phyloP scores from a whole-genome alignment of 2,329 filamentous ascomycete species.

The Penicillium sp. region DNA sequence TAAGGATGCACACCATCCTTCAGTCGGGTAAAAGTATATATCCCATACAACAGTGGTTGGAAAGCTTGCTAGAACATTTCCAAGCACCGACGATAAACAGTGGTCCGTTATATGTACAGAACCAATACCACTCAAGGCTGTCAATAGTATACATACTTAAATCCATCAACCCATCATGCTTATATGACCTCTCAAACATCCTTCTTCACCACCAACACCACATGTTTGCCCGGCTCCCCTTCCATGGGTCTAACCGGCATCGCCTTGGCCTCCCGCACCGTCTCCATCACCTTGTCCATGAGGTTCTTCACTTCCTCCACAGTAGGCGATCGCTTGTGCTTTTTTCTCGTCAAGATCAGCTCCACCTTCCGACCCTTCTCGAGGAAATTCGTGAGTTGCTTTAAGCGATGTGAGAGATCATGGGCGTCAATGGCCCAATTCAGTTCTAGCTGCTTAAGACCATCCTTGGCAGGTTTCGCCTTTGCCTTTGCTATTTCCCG shows the following conservation, averaged over 20 bases:
- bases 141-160: constrained; percentile 3
- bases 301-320: constrained; percentile 54
- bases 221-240: constrained; percentile 34
- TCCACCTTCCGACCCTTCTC: constrained; percentile 67
- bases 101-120: no score
- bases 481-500: constrained; percentile 15
- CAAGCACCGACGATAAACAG: no score
- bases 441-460: constrained; percentile 67
- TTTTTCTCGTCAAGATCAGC: constrained; percentile 60
- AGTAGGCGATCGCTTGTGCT: constrained; percentile 52
- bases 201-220: no score
- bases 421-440: constrained; percentile 76
- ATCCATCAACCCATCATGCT: no score
- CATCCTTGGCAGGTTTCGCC: constrained; percentile 33
- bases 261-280: constrained; percentile 36
- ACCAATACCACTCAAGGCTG: no score
- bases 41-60: no score
- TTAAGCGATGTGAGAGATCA: constrained; percentile 65
- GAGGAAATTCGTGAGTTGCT: constrained; percentile 60
- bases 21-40: no score
- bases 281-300: constrained; percentile 44
- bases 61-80: no score
- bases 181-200: constrained; percentile 17
- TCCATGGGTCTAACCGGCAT: no score
- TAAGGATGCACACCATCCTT: no score